Evolutionary conservation across 306 rosid species (phyloP).

Genomic region (Leucaena leucocephala): DNA sequence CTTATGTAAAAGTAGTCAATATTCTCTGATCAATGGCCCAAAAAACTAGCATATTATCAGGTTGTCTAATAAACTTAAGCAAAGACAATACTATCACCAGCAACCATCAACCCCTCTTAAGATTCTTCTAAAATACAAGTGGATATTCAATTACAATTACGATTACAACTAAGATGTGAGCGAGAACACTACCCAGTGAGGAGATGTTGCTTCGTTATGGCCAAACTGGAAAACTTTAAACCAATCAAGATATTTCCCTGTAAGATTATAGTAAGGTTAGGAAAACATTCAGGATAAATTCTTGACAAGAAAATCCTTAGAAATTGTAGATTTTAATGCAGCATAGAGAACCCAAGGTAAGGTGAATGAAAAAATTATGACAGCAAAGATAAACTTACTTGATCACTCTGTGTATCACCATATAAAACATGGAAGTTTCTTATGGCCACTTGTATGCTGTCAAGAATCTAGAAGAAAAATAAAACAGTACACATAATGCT

Average conservation of each 20-base stretch:
- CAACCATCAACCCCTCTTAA: not conserved
- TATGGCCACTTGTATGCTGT: constrained; percentile 89
- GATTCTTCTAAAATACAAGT: not conserved
- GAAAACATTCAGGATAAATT: constrained; percentile 19
- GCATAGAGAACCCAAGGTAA: constrained; percentile 5
- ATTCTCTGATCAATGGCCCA: not conserved
- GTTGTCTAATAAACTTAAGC: not conserved
- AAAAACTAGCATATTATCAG: not conserved
- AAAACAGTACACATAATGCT: constrained; percentile 22
- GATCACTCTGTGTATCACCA: constrained; percentile 55
- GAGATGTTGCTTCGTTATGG: constrained; percentile 76
- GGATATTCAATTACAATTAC: constrained; percentile 1
- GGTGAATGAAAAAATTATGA: not conserved
- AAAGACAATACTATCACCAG: not conserved
- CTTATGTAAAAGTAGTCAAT: not conserved
- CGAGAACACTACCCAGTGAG: constrained; percentile 62
- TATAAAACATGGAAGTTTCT: constrained; percentile 73
- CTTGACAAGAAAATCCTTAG: constrained; percentile 1
- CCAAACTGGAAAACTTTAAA: constrained; percentile 80
- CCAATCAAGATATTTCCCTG: constrained; percentile 78
- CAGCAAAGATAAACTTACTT: constrained; percentile 50
- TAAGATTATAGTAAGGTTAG: constrained; percentile 39
- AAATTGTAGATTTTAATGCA: constrained; percentile 22
- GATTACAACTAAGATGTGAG: constrained; percentile 27
- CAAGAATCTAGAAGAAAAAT: constrained; percentile 62